Base-by-base conservation (phyloP, 495 filamentous ascomycete species). In the Sphaerosporella brunnea region DNA sequence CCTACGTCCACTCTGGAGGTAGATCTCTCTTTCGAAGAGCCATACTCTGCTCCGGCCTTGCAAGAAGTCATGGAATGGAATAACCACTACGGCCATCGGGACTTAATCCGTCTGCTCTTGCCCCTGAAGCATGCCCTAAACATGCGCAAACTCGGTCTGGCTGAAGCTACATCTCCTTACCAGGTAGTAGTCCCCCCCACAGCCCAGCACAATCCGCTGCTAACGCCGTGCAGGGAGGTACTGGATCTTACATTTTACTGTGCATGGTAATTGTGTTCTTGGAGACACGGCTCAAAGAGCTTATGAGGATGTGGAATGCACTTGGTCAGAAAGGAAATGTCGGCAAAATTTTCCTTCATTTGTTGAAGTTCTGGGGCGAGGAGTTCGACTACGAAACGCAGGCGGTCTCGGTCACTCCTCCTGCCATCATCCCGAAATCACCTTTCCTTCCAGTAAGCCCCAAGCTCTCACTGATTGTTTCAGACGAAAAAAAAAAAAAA, bases 1-100 rank as follows among this genome's bases (percentile, higher is more conserved):
- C 8, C 16, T 1, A 20, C 23, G 19, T 38, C 45, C 11, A 19
- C 16, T 11, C 8, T 48, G 24, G 45, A 48, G 15, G 23, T 48
- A 9, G 45, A 48, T 39, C 37, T 48, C 8, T 48, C 45, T 4
- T 48, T 48, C 20, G 45, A 48, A 20, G 45, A 48, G 18, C 16
- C 32, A 23, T 20, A 37, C 13, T 38, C 36, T 5, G 19, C 9
- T 9, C 23, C 4, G 7, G 15, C 32, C 10, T 9, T 48, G 20
- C n/a, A 37, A 23, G 13, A 48, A 9, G 45, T 39, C 8, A n/a
- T 38, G 23, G 7, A 20, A 10, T 48, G 45, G 45, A 38, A 23
- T 11, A 25, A 9, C 11, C 11, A 24, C 9, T 48, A 48, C 34
- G 20, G 34, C 8, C 23, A 38, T 24, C 18, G 21, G 8, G 7